These are phyloP conservation scores for Straminergon stramineum DNA, from an alignment of 225 moss, liverwort and hornwort genomes.

Conservation along the genomic window DNA sequence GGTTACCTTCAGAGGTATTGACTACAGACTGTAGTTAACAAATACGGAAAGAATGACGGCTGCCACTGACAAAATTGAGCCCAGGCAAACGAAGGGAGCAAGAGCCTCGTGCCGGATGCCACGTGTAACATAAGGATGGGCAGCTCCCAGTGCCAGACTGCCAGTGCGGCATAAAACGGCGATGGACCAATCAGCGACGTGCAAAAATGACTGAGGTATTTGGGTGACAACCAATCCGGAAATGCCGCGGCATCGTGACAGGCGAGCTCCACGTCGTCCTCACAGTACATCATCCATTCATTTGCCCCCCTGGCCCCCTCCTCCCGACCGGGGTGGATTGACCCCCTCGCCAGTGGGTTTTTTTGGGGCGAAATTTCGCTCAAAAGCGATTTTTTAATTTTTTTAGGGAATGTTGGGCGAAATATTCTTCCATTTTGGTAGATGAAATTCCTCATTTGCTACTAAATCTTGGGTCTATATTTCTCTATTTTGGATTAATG, in stretches of 20 bases:
- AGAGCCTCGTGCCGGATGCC: background rate
- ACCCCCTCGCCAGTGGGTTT: too few relatives aligned
- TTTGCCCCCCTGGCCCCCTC: too few relatives aligned
- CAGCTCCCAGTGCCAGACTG: background rate
- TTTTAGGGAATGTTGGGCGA: too few relatives aligned
- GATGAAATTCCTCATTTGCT: too few relatives aligned
- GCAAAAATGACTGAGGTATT: background rate
- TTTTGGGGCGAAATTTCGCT: too few relatives aligned
- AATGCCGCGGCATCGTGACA: background rate
- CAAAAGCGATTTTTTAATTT: too few relatives aligned
- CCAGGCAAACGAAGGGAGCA: background rate
- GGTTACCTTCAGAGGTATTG: background rate
- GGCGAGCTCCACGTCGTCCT: background rate
- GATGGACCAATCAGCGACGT: background rate
- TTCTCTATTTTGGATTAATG: too few relatives aligned
- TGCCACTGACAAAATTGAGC: background rate
- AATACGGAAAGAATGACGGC: background rate
- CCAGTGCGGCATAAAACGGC: background rate
- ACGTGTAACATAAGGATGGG: background rate
- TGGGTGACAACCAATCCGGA: background rate
- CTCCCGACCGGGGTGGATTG: too few relatives aligned
- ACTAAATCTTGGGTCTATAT: too few relatives aligned
- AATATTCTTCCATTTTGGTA: too few relatives aligned
- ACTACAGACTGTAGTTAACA: background rate
- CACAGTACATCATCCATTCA: background rate